These are phyloP conservation scores for Penicillium sp. DNA, from an alignment of 2,329 filamentous ascomycete species.

Conservation along the genomic window DNA sequence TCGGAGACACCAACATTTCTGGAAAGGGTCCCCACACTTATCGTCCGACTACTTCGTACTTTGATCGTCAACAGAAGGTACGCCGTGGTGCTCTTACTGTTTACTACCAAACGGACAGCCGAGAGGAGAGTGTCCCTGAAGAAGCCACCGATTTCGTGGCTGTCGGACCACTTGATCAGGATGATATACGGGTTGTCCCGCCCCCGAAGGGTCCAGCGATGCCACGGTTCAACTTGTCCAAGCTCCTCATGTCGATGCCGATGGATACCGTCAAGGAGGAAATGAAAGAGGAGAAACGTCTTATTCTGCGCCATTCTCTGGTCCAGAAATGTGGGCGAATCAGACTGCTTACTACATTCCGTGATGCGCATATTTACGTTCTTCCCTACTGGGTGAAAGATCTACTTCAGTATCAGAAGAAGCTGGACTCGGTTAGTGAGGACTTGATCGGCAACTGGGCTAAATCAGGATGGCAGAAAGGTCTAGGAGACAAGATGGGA, in stretches of 20 bases:
- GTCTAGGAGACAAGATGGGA: constrained; percentile 1
- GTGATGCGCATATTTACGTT: constrained; percentile 6
- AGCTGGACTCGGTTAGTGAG: constrained; percentile 1
- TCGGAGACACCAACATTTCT: background rate
- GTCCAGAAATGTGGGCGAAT: background rate
- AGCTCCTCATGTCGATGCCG: constrained; percentile 1
- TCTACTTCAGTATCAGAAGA: background rate
- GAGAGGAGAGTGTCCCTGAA: background rate
- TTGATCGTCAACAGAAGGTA: background rate
- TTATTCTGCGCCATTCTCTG: background rate
- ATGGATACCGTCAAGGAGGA: constrained; percentile 5
- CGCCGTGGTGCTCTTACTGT: background rate
- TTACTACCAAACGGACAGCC: background rate
- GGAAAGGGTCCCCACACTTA: background rate
- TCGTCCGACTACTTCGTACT: background rate
- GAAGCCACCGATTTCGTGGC: constrained; percentile 3
- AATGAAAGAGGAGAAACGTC: background rate
- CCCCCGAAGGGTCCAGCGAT: background rate
- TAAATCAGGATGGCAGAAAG: constrained; percentile 3
- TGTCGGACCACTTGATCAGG: background rate
- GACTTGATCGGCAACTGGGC: constrained; percentile 2
- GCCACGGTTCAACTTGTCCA: constrained; percentile 1
- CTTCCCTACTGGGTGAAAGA: constrained; percentile 2
- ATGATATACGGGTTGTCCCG: background rate
- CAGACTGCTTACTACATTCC: background rate